phyloP scores from a whole-genome alignment of 176 grass and related monocot species.

The Triticum timopheevii region DNA sequence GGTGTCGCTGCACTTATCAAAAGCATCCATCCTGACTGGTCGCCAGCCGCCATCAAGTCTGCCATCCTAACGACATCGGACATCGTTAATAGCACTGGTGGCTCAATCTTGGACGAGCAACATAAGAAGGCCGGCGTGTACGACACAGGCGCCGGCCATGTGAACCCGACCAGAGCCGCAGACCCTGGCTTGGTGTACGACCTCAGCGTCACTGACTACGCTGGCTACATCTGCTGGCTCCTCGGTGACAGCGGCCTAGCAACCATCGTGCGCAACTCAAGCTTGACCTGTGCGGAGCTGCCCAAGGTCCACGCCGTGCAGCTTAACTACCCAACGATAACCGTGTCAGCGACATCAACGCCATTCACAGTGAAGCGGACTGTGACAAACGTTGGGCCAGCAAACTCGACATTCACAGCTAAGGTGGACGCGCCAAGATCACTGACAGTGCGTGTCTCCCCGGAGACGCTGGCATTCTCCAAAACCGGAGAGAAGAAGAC shows the following conservation, averaged over 20 bases:
- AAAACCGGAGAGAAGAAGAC: background rate
- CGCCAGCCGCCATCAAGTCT: background rate
- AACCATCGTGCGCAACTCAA: background rate
- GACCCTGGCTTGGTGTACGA: background rate
- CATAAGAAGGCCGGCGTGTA: background rate
- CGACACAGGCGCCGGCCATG: background rate
- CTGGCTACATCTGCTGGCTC: background rate
- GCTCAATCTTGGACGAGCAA: background rate
- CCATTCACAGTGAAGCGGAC: background rate
- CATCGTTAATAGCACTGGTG: background rate
- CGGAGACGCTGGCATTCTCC: background rate
- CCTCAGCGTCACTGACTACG: background rate
- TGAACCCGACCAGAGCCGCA: background rate
- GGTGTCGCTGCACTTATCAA: background rate
- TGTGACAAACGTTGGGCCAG: background rate
- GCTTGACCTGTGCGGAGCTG: background rate
- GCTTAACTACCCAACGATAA: constrained; percentile 1
- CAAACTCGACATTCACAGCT: background rate
- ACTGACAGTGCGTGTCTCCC: background rate
- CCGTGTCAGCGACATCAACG: background rate
- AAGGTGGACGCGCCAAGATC: background rate
- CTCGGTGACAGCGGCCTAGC: background rate
- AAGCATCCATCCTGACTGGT: constrained; percentile 4
- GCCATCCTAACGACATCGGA: background rate
- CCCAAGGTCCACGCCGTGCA: background rate